A percentile compares a stretch with the other conserved stretches of the same genome.
These are phyloP conservation scores for Penicillium crustosum DNA, from an alignment of 2,329 filamentous ascomycete species.

Conservation along the genomic window DNA sequence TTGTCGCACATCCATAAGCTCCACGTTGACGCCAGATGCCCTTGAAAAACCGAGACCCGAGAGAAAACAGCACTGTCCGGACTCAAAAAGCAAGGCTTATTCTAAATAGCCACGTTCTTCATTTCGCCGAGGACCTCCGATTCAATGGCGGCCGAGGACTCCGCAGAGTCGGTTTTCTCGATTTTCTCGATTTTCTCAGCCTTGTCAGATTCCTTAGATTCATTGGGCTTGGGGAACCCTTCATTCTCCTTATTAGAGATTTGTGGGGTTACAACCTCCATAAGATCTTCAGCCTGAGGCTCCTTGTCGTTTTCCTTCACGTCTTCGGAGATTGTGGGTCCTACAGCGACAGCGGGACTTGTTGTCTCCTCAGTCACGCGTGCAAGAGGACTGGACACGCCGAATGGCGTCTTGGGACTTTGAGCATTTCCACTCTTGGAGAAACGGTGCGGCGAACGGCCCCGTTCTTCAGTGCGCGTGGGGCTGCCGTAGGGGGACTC, in stretches of 20 bases:
- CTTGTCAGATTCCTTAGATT: constrained; percentile 34
- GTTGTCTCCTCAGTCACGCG: constrained; percentile 49
- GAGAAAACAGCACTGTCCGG: constrained; percentile 14
- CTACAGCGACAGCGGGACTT: constrained; percentile 37
- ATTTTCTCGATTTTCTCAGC: constrained; percentile 25
- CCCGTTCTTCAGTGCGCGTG: constrained; percentile 47
- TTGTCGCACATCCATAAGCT: constrained; percentile 18
- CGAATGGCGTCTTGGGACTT: constrained; percentile 46
- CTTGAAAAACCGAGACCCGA: constrained; percentile 10
- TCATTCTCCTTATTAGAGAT: constrained; percentile 39
- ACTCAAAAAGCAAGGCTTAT: constrained; percentile 23
- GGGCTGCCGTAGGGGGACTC: constrained; percentile 56
- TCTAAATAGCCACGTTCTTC: constrained; percentile 50
- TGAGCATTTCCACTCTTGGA: constrained; percentile 43
- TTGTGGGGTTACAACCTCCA: constrained; percentile 42
- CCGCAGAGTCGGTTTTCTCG: constrained; percentile 22
- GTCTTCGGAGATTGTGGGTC: constrained; percentile 36
- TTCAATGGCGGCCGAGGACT: constrained; percentile 34
- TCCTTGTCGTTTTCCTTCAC: constrained; percentile 32
- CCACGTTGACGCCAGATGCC: constrained; percentile 15
- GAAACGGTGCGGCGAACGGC: constrained; percentile 51
- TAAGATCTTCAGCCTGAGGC: constrained; percentile 38
- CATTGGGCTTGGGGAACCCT: constrained; percentile 22
- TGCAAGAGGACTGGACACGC: constrained; percentile 47
- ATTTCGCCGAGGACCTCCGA: constrained; percentile 47